Base-by-base conservation (phyloP, 306 rosid species). In the Malus sieversii region DNA sequence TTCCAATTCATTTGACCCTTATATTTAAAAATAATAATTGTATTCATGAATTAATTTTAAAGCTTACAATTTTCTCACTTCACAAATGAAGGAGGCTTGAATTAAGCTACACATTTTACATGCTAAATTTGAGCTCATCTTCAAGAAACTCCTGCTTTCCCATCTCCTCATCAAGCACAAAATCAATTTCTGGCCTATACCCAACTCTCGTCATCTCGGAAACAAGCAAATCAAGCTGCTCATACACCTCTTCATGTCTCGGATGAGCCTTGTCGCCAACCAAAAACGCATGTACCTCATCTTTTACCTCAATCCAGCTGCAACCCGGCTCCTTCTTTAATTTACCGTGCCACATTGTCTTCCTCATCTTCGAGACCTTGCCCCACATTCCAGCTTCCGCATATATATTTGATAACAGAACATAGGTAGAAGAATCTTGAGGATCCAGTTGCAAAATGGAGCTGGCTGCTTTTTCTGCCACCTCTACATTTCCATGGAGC, bases 231-330 rank as follows among this genome's bases (percentile, higher is more conserved):
- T 76, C 81, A 73, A 81, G 91, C 51, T 80, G 80, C 75, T 87
- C 84, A 68, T 93, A 89, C 57, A 91, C 82, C 85, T 87, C 92
- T 72, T 72, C 77, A 58, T 87, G 81, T 84, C 84, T 87, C 20
- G 96, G 98, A 85, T 94, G 98, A 83, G 98, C 93, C 78, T 84
- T 87, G 79, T 94, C 97, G 46, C 89, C 85, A 42, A 91, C 97
- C 72, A 91, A 87, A 84, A 94, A 94, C 20, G 89, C 80, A 33
- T 90, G 92, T 4, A 91, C 84, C 84, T 88, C 91, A 53, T 90
- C 91, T 82, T 88, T 90, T 30, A 91, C 83, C 87, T 94, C 97
- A 77, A 94, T 88, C 98, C 97, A 94, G 79, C 98, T 93, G 66
- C 98, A 94, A 78, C 93, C 97, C 1, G 98, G 97, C 71, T 94